phyloP scores from a whole-genome alignment of 2,329 filamentous ascomycete genomes.

The Corynespora cassiicola region DNA sequence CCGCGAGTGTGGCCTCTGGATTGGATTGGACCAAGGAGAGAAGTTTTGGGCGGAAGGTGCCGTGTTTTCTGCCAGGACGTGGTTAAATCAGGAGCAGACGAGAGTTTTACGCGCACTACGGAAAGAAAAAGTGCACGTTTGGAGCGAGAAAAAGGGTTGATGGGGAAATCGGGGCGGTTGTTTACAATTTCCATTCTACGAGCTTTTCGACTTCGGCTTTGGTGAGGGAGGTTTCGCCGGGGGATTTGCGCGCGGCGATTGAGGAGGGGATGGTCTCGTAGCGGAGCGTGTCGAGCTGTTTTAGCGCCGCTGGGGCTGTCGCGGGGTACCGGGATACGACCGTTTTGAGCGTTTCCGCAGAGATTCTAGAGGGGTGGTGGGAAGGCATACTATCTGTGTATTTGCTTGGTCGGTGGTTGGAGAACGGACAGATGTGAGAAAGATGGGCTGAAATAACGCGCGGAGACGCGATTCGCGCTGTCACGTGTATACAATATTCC shows the following conservation, averaged over 20 bases:
- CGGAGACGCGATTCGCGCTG: too few species aligned
- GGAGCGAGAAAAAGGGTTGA: too few species aligned
- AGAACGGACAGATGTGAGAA: conserved; percentile 17
- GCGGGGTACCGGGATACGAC: conserved; percentile 32
- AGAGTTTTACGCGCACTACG: background rate
- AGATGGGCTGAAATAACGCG: background rate
- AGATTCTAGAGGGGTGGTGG: conserved; percentile 13
- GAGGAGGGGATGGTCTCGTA: conserved; percentile 35
- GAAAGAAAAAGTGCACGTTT: background rate
- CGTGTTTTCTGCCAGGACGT: conserved; percentile 50
- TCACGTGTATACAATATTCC: too few species aligned
- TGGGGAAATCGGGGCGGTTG: too few species aligned
- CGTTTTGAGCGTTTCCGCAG: conserved; percentile 21
- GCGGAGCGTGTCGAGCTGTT: conserved; percentile 38
- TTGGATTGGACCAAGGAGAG: conserved; percentile 64
- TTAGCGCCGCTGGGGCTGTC: conserved; percentile 31
- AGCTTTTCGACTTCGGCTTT: conserved; percentile 40
- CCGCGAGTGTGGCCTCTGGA: conserved; percentile 52
- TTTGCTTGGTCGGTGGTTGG: background rate
- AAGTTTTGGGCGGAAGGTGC: conserved; percentile 57
- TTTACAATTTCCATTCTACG: conserved; percentile 51
- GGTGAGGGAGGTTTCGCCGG: conserved; percentile 19
- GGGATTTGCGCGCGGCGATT: conserved; percentile 18
- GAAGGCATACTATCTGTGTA: background rate
- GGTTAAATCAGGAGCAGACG: too few species aligned